These are phyloP conservation scores for Lactarius hatsudake DNA, from an alignment of 768 basidiomycete species.

Conservation along the genomic window DNA sequence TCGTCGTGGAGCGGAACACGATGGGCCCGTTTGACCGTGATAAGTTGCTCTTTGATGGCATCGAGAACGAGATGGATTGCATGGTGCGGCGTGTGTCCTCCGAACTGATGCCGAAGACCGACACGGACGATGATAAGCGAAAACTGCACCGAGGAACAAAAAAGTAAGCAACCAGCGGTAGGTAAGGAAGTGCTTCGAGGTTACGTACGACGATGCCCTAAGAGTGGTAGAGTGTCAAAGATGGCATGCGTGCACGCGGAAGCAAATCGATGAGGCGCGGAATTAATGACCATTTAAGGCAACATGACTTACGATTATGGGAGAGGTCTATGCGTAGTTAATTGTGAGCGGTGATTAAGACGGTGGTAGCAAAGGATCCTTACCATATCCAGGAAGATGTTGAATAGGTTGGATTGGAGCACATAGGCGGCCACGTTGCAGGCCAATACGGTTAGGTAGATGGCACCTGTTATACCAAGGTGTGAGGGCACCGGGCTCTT, in stretches of 20 bases:
- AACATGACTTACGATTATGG: constrained; percentile 22
- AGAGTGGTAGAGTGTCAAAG: not conserved
- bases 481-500: not conserved
- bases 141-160: constrained; percentile 16
- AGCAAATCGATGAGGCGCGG: not conserved
- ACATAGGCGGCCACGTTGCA: constrained; percentile 14
- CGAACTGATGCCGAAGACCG: constrained; percentile 21
- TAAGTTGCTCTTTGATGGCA: constrained; percentile 21
- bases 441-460: constrained; percentile 15
- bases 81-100: constrained; percentile 10
- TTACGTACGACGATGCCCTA: constrained; percentile 27
- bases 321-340: constrained; percentile 12
- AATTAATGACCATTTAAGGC: not conserved
- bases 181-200: not conserved
- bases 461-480: constrained; percentile 8
- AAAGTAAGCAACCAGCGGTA: not conserved
- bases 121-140: constrained; percentile 27
- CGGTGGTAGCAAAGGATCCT: not conserved
- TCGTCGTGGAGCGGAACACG: constrained; percentile 23
- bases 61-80: constrained; percentile 20
- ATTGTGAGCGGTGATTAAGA: constrained; percentile 18
- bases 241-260: not conserved
- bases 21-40: constrained; percentile 10
- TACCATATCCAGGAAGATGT: constrained; percentile 25
- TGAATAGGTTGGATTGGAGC: constrained; percentile 15